These are phyloP conservation scores for Ophidiomyces ophidiicola DNA, from an alignment of 2,329 filamentous ascomycete species.

Conservation along the genomic window DNA sequence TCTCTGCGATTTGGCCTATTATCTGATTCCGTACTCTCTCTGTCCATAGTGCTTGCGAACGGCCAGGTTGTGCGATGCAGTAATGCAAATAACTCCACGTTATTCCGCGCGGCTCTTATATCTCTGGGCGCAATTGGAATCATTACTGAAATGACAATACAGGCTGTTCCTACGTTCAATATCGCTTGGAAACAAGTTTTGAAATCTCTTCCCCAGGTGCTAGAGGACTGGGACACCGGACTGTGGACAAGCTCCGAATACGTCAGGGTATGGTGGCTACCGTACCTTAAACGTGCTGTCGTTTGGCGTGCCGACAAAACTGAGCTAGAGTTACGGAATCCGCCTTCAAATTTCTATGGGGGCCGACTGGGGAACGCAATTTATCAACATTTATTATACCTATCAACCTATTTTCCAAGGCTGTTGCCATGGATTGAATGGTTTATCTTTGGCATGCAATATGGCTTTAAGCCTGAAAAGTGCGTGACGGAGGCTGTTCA, in stretches of 20 bases:
- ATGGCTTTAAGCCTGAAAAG: slow-evolving; percentile 63
- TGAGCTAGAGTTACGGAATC: slow-evolving; percentile 45
- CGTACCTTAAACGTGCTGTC: slow-evolving; percentile 76
- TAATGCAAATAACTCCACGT: slow-evolving; percentile 52
- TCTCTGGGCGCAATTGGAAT: slow-evolving; percentile 85
- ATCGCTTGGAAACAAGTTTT: slow-evolving; percentile 77
- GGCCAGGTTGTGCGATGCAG: slow-evolving; percentile 62
- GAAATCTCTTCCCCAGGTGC: slow-evolving; percentile 54
- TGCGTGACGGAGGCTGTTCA: slow-evolving; percentile 62
- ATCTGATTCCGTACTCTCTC: slow-evolving; percentile 59
- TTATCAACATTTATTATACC: slow-evolving; percentile 80
- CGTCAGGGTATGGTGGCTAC: slow-evolving; percentile 94
- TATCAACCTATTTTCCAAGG: slow-evolving; percentile 64
- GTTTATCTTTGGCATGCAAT: slow-evolving; percentile 97
- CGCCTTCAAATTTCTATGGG: slow-evolving; percentile 66
- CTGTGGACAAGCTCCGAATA: slow-evolving; percentile 82
- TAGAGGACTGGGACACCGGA: slow-evolving; percentile 57
- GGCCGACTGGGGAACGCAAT: slow-evolving; percentile 70
- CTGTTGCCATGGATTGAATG: slow-evolving; percentile 83
- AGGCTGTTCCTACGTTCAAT: slow-evolving; percentile 68
- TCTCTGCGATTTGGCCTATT: slow-evolving; percentile 73
- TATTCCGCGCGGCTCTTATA: slow-evolving; percentile 79
- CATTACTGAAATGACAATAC: slow-evolving; percentile 76
- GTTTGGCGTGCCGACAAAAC: slow-evolving; percentile 83
- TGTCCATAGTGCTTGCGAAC: slow-evolving; percentile 73